Base-by-base conservation (phyloP, 192 early-diverging fungal genomes). In the Mortierella alpina region DNA sequence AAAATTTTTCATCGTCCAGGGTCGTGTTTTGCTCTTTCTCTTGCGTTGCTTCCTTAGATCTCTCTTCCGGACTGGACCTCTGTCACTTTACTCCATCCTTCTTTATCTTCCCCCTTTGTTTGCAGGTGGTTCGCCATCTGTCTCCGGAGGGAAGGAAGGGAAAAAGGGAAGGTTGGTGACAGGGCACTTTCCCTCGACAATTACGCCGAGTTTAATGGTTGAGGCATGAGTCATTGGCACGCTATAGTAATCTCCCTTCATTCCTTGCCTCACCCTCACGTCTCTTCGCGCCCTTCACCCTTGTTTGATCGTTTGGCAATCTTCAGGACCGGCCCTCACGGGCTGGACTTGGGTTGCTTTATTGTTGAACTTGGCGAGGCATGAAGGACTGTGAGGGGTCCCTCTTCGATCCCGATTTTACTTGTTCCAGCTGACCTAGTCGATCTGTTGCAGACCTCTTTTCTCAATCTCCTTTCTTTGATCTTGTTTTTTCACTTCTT, bases 151-250 rank as follows among this genome's bases (percentile, higher is more conserved):
- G 31, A 31, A 31, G 31, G 31, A 31, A 31, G 31, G 31, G 31
- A 3, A 31, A 31, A 2, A 31, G 31, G 31, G 31, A 31, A 31
- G 31, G 31, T 31, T 31, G 31, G 31, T 31, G 31, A 31, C 47
- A 51, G 52, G 55, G 20, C 31, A 49, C 56, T 15, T 20, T 72
- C 66, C 70, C 77, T 80, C 77, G 70, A 72, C 77, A 66, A 72
- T 80, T 31, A 72, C 65, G 77, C 77, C 77, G 77, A 80, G 77
- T 72, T 80, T 80, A 80, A 80, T 80, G 59, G 70, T 57, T 63
- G 45, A 56, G 52, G 77, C 51, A 80, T 80, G 77, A 80, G 77
- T 80, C 77, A 80, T 68, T 72, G 70, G 69, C 77, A 72, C 77
- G 77, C 66, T 57, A 80, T 46, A 80, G 22, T 48, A 54, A 69